A percentile compares a stretch with the other conserved stretches of the same genome.
phyloP scores from a whole-genome alignment of 2,329 filamentous ascomycete genomes.

The Fusarium palustre region DNA sequence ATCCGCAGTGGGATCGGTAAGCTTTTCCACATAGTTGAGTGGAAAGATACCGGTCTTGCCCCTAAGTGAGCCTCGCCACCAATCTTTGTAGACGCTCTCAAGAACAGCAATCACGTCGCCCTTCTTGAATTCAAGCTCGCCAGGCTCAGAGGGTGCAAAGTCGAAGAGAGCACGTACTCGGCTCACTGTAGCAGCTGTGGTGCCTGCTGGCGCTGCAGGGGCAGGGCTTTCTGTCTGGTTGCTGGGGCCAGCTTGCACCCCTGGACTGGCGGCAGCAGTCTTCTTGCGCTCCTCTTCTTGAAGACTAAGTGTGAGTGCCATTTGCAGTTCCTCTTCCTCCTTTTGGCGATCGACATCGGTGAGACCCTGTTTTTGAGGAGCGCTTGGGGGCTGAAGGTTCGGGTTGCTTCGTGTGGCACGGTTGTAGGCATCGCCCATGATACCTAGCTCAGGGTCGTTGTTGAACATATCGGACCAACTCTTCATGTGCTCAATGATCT shows the following conservation, averaged over 20 bases:
- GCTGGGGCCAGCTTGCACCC: constrained; percentile 52
- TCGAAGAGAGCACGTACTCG: constrained; percentile 93
- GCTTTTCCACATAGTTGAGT: constrained; percentile 97
- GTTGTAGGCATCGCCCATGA: constrained; percentile 96
- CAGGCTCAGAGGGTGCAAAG: constrained; percentile 92
- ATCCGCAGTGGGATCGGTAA: constrained; percentile 92
- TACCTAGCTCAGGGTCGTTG: constrained; percentile 88
- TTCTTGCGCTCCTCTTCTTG: constrained; percentile 82
- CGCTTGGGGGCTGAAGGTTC: constrained; percentile 89
- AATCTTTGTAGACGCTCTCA: constrained; percentile 98
- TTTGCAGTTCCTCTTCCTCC: constrained; percentile 97
- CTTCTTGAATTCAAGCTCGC: constrained; percentile 95
- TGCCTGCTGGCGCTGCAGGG: constrained; percentile 77
- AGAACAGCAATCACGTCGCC: constrained; percentile 97
- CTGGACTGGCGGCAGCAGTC: constrained; percentile 53
- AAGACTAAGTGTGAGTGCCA: constrained; percentile 91
- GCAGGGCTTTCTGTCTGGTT: constrained; percentile 58
- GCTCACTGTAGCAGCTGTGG: constrained; percentile 95
- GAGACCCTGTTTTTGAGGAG: constrained; percentile 91
- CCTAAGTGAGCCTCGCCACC: constrained; percentile 96
- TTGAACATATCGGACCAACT: constrained; percentile 97
- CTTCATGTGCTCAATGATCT: constrained; percentile 96
- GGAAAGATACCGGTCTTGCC: constrained; percentile 98
- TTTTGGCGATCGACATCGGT: constrained; percentile 91
- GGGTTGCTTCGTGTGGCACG: constrained; percentile 88